A percentile compares a stretch with the other conserved stretches of the same genome.
Evolutionary conservation across 331 rosid genomes (phyloP).

Genomic region (Arachis monticola): DNA sequence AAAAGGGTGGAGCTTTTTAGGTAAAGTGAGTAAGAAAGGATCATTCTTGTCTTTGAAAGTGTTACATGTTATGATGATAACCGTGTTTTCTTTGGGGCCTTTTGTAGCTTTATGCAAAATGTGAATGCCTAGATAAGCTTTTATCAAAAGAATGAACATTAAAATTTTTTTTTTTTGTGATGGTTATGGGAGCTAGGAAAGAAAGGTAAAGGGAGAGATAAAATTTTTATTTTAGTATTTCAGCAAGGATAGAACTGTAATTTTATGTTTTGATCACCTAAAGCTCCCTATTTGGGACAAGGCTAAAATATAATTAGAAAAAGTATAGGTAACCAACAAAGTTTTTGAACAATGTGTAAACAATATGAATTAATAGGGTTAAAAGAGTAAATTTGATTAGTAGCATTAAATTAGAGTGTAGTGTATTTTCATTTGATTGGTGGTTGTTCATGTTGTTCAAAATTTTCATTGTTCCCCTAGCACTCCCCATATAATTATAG

Average conservation of each 20-base stretch:
- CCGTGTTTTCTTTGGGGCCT: background rate
- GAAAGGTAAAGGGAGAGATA: background rate
- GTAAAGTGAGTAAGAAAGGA: constrained; percentile 5
- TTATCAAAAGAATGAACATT: background rate
- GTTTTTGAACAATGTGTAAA: too few relatives aligned
- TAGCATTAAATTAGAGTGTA: too few relatives aligned
- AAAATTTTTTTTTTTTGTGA: background rate
- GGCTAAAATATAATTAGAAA: background rate
- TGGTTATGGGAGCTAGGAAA: background rate
- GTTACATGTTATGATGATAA: background rate
- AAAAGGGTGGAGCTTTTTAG: constrained; percentile 3
- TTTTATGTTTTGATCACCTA: background rate
- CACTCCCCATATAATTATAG: background rate
- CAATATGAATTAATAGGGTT: too few relatives aligned
- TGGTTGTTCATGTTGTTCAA: too few relatives aligned
- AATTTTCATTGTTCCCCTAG: too few relatives aligned
- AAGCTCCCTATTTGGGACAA: background rate
- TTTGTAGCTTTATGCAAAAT: constrained; percentile 21
- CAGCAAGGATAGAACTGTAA: background rate
- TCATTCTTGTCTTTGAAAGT: constrained; percentile 7
- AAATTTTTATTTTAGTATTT: background rate
- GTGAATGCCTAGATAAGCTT: background rate
- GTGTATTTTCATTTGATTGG: too few relatives aligned
- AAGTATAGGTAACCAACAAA: too few relatives aligned
- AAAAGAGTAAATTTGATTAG: too few relatives aligned